Conservation (phyloP, 495 filamentous ascomycete species). For the Xylaria acuta region DNA sequence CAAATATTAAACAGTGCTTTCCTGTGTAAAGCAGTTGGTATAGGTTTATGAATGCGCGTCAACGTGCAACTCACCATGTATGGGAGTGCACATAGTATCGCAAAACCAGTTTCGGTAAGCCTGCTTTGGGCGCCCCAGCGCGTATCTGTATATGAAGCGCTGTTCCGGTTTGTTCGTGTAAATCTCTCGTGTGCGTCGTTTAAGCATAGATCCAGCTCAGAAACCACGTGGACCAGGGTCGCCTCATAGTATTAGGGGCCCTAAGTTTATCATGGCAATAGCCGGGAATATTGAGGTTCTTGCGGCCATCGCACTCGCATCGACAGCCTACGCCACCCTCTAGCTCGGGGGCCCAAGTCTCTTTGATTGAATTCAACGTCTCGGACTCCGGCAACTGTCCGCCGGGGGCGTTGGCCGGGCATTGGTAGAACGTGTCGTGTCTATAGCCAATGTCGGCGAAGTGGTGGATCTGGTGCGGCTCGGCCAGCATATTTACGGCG, state of each 20-base stretch:
- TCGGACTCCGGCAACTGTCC: conserved; percentile 46
- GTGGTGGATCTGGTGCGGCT: conserved; percentile 57
- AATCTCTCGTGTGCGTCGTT: neutral
- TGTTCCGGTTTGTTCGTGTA: neutral
- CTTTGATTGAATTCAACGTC: conserved; percentile 35
- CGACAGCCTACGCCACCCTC: conserved; percentile 51
- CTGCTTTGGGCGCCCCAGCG: neutral
- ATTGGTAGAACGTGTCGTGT: conserved; percentile 57
- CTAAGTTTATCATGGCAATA: conserved; percentile 47
- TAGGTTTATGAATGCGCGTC: neutral
- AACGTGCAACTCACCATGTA: neutral
- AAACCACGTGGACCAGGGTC: conserved; percentile 37
- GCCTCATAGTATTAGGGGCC: conserved; percentile 42
- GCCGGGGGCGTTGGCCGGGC: conserved; percentile 52
- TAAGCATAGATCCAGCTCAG: conserved; percentile 32
- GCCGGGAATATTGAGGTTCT: conserved; percentile 40
- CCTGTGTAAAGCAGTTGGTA: neutral
- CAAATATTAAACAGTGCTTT: neutral
- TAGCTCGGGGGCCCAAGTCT: conserved; percentile 41
- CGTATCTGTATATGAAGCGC: neutral
- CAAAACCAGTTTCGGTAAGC: neutral
- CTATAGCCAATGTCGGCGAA: conserved; percentile 61
- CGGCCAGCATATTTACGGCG: conserved; percentile 57
- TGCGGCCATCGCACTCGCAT: conserved; percentile 51
- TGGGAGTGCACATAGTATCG: neutral